These are phyloP conservation scores for Linum lewisii DNA, from an alignment of 345 rosid genomes.

Conservation along the genomic window DNA sequence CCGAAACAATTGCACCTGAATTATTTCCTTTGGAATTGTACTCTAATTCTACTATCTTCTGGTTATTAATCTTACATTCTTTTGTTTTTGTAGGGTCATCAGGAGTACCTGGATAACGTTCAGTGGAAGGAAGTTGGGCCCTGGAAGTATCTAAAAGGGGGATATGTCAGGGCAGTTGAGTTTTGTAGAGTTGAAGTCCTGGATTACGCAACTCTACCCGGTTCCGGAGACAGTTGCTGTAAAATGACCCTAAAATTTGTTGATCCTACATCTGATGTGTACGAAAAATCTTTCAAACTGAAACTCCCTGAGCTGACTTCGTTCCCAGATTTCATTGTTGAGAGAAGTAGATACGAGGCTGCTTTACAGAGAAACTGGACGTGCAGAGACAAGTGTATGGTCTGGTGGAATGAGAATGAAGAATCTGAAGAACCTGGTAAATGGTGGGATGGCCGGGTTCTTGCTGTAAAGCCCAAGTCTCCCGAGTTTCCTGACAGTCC, in stretches of 20 bases:
- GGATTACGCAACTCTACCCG: slow-evolving; percentile 74
- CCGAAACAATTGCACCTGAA: not conserved
- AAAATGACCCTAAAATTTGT: slow-evolving; percentile 76
- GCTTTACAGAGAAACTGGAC: slow-evolving; percentile 76
- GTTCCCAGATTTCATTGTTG: slow-evolving; percentile 94
- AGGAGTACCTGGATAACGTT: slow-evolving; percentile 48
- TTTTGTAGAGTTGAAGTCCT: slow-evolving; percentile 74
- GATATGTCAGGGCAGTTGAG: slow-evolving; percentile 65
- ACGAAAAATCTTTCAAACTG: slow-evolving; percentile 43
- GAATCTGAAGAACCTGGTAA: slow-evolving; percentile 68
- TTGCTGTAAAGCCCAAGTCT: slow-evolving; percentile 60
- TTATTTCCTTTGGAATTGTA: slow-evolving; percentile 3
- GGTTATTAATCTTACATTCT: not conserved
- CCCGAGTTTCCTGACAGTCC: slow-evolving; percentile 79
- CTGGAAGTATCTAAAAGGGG: slow-evolving; percentile 58
- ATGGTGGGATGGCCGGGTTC: slow-evolving; percentile 93
- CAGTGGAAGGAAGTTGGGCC: slow-evolving; percentile 55
- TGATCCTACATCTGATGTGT: slow-evolving; percentile 56
- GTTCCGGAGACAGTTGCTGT: slow-evolving; percentile 98
- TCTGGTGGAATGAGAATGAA: slow-evolving; percentile 91
- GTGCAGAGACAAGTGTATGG: slow-evolving; percentile 80
- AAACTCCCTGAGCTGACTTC: slow-evolving; percentile 77
- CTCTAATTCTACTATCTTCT: not conserved
- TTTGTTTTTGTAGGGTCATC: slow-evolving; percentile 68
- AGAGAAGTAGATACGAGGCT: slow-evolving; percentile 81